Percentiles rank a stretch among this genome's conserved stretches.
phyloP scores from a whole-genome alignment of 805 yeast species.

The Teunomyces stri region DNA sequence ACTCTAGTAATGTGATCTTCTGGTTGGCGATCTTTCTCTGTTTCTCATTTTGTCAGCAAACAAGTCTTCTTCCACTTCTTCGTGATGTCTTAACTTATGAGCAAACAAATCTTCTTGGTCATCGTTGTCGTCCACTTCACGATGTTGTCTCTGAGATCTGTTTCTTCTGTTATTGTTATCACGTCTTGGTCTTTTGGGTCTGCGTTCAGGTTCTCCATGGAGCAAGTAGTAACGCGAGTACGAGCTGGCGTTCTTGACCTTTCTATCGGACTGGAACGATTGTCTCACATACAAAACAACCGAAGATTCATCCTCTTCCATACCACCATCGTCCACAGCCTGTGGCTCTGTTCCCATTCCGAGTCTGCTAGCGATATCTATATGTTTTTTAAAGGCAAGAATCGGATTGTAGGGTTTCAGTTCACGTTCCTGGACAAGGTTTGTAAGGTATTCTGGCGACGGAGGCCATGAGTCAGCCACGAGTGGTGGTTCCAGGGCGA shows the following conservation, averaged over 20 bases:
- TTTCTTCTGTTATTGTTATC: constrained; percentile 8
- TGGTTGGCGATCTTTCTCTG: constrained; percentile 2
- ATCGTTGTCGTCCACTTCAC: constrained; percentile 10
- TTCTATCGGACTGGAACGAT: constrained; percentile 53
- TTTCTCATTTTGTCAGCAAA: constrained; percentile 27
- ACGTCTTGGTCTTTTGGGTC: constrained; percentile 19
- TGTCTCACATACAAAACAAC: constrained; percentile 45
- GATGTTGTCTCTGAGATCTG: neutral
- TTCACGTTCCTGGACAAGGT: constrained; percentile 32
- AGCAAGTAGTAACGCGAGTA: constrained; percentile 62
- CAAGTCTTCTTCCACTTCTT: constrained; percentile 29
- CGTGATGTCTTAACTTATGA: constrained; percentile 9
- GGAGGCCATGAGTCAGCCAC: neutral
- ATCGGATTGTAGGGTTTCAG: constrained; percentile 41
- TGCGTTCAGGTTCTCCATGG: constrained; percentile 68
- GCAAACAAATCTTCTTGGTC: constrained; percentile 23
- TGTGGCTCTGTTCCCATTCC: constrained; percentile 17
- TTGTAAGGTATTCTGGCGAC: neutral
- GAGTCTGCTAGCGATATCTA: constrained; percentile 28
- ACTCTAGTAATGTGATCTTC: constrained; percentile 4
- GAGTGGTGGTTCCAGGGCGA: neutral
- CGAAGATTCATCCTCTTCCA: constrained; percentile 41
- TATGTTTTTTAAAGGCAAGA: constrained; percentile 31
- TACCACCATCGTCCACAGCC: constrained; percentile 13
- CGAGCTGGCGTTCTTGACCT: constrained; percentile 54